These are phyloP conservation scores for Entomortierella parvispora DNA, from an alignment of 192 early-diverging fungal species.

Conservation along the genomic window DNA sequence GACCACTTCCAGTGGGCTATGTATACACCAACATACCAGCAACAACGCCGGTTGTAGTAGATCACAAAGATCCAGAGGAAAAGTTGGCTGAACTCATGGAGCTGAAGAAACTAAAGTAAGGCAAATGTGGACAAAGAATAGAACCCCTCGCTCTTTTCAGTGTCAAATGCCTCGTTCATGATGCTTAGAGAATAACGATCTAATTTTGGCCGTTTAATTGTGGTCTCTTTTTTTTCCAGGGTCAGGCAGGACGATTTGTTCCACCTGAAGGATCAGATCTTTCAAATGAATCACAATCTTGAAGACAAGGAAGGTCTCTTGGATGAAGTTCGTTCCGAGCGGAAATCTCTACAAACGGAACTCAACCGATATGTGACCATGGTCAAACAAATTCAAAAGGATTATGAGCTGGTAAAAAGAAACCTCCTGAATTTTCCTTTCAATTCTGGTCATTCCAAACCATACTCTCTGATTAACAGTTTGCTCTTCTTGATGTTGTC, in stretches of 20 bases:
- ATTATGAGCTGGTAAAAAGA: slow-evolving; percentile 29
- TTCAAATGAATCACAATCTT: slow-evolving; percentile 16
- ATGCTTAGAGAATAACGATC: no score
- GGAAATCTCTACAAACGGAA: slow-evolving; percentile 36
- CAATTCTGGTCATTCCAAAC: no score
- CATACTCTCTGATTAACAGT: no score
- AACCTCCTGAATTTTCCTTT: neutral
- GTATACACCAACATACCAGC: neutral
- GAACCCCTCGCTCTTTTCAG: no score
- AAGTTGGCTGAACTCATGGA: slow-evolving; percentile 34
- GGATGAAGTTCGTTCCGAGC: slow-evolving; percentile 31
- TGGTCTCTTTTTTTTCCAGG: no score
- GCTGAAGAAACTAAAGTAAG: slow-evolving; percentile 42
- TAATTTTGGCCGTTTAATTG: no score
- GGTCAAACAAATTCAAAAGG: slow-evolving; percentile 46
- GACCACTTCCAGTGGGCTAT: neutral
- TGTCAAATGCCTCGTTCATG: no score
- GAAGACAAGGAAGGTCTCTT: slow-evolving; percentile 40
- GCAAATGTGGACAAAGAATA: no score
- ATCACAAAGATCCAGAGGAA: slow-evolving; percentile 40
- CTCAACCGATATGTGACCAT: slow-evolving; percentile 31
- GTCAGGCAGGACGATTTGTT: slow-evolving; percentile 36
- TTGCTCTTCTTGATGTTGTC: neutral
- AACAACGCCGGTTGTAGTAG: neutral
- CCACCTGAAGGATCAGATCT: slow-evolving; percentile 36